Evolutionary conservation across 2,329 filamentous ascomycete genomes (phyloP).

Genomic region (Pestalotiopsis fici): DNA sequence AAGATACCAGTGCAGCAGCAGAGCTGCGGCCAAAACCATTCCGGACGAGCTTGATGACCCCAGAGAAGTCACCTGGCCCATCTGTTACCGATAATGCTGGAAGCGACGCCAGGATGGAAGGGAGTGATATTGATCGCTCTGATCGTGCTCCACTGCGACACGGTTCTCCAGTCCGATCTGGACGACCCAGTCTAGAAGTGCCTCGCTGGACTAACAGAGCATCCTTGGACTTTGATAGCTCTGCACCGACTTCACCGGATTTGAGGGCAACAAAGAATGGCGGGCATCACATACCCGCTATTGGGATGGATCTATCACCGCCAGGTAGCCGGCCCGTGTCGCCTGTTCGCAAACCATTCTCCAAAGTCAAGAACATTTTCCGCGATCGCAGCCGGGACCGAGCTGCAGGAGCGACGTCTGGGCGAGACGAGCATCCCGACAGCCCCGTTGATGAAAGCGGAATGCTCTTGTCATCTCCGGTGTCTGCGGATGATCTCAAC

Average conservation of each 20-base stretch:
- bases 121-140: constrained; percentile 17
- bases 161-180: constrained; percentile 30
- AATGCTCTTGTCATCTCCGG: constrained; percentile 23
- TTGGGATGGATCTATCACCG: constrained; percentile 65
- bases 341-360: constrained; percentile 60
- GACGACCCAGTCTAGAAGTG: constrained; percentile 50
- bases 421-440: constrained; percentile 33
- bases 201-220: constrained; percentile 36
- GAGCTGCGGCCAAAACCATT: constrained; percentile 31
- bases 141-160: constrained; percentile 18
- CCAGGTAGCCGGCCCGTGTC: constrained; percentile 64
- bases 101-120: constrained; percentile 20
- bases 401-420: constrained; percentile 30
- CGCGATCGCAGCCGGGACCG: constrained; percentile 54
- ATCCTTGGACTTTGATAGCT: constrained; percentile 46
- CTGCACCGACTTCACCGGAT: constrained; percentile 53
- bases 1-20: constrained; percentile 31
- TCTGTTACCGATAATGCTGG: constrained; percentile 14
- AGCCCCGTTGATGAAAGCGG: constrained; percentile 28
- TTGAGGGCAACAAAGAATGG: constrained; percentile 44
- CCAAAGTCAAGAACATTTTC: constrained; percentile 57
- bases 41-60: constrained; percentile 30
- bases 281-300: constrained; percentile 54
- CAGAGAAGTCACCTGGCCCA: constrained; percentile 17
- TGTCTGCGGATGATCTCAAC: constrained; percentile 27